Percentiles rank a stretch among this genome's conserved stretches.
Evolutionary conservation across 2,329 filamentous ascomycete genomes (phyloP).

Genomic region (Botrytis porri): DNA sequence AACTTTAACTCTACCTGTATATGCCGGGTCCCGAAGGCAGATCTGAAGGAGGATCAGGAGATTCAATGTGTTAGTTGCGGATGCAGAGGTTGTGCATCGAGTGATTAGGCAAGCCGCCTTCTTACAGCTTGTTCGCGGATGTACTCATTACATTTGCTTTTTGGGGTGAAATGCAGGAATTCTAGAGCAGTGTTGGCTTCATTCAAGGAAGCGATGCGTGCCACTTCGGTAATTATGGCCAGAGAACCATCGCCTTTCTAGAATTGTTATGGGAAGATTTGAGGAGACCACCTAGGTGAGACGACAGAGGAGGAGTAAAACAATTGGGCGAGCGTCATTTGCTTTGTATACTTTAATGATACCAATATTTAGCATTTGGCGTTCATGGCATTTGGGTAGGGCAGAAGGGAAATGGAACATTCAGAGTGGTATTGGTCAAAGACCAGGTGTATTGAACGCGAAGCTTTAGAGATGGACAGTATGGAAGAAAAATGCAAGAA

Average conservation of each 20-base stretch:
- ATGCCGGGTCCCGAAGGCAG: constrained; percentile 85
- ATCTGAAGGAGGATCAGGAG: constrained; percentile 85
- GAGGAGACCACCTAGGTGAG: not conserved
- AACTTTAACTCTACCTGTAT: constrained; percentile 98
- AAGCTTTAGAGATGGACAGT: not conserved
- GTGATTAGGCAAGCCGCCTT: constrained; percentile 55
- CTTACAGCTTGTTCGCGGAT: not conserved
- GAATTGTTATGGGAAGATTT: not conserved
- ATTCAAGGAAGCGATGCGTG: not conserved
- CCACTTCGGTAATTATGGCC: not conserved
- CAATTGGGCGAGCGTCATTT: not conserved
- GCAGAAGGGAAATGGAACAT: not conserved
- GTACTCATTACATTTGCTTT: not conserved
- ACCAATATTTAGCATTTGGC: constrained; percentile 28
- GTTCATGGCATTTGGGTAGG: not conserved
- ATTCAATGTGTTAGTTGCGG: constrained; percentile 95
- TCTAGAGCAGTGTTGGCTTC: not conserved
- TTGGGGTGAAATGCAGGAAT: not conserved
- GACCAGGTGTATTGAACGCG: not conserved
- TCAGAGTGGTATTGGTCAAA: not conserved
- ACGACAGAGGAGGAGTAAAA: not conserved
- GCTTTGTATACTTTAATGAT: constrained; percentile 24
- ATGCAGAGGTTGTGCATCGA: constrained; percentile 84
- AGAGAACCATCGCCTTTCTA: not conserved
- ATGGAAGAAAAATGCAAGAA: not conserved